phyloP scores from a whole-genome alignment of 2,329 filamentous ascomycete species.

The Scedosporium minutisporum region DNA sequence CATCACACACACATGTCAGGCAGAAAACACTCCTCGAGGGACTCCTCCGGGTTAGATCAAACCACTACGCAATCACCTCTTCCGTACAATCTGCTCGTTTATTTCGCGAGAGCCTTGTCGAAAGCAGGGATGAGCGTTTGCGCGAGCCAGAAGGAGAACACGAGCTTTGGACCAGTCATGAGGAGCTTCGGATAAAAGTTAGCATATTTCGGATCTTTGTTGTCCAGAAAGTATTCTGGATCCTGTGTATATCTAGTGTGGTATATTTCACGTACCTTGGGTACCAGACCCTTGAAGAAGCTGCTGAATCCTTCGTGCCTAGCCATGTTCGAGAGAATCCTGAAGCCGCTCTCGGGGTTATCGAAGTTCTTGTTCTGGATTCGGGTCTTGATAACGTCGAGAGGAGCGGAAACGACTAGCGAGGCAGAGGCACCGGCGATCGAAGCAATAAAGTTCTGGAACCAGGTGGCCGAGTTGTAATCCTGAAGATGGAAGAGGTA shows the following conservation, averaged over 20 bases:
- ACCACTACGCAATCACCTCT: neutral
- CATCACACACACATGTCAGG: neutral
- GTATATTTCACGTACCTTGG: slow-evolving; percentile 51
- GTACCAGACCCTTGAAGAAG: slow-evolving; percentile 97
- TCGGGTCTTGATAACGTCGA: slow-evolving; percentile 96
- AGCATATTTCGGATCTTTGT: neutral
- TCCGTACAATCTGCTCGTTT: slow-evolving; percentile 8
- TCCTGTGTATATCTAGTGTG: neutral
- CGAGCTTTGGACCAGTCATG: slow-evolving; percentile 98
- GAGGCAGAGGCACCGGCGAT: slow-evolving; percentile 91
- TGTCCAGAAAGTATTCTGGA: too few relatives aligned
- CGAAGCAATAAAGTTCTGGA: slow-evolving; percentile 94
- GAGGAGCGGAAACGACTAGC: slow-evolving; percentile 87
- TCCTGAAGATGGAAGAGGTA: slow-evolving; percentile 83
- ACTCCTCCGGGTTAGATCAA: neutral
- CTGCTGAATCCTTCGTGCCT: slow-evolving; percentile 74
- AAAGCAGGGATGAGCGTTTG: slow-evolving; percentile 96
- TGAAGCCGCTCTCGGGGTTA: slow-evolving; percentile 88
- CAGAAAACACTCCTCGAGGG: neutral
- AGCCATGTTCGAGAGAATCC: slow-evolving; percentile 86
- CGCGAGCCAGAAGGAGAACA: slow-evolving; percentile 99
- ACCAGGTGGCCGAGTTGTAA: slow-evolving; percentile 92
- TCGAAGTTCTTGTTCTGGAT: slow-evolving; percentile 99
- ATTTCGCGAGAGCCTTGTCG: slow-evolving; percentile 38
- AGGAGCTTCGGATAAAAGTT: slow-evolving; percentile 48